Evolutionary conservation across 352 stramenopile genomes (phyloP).

Genomic region (Phytopythium boreale): DNA sequence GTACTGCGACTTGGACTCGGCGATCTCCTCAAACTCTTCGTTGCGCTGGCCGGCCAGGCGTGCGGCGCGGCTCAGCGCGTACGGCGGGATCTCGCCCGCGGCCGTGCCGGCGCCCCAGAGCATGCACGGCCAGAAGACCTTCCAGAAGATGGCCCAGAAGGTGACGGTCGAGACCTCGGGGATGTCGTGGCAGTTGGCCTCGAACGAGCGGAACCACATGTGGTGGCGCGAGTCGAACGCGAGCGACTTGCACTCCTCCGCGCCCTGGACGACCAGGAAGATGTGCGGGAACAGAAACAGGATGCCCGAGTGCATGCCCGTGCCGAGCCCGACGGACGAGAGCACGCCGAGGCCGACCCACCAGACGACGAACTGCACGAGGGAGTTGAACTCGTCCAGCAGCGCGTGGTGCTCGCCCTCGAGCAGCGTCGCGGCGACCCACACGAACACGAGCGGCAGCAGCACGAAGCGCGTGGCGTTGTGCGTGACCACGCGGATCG

Average conservation of each 20-base stretch:
- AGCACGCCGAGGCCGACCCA: constrained; percentile 93
- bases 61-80: constrained; percentile 88
- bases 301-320: constrained; percentile 93
- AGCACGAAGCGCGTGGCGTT: constrained; percentile 75
- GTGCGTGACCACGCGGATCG: constrained; percentile 59
- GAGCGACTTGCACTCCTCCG: constrained; percentile 83
- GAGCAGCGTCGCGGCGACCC: constrained; percentile 58
- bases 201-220: constrained; percentile 90
- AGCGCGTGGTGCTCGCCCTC: constrained; percentile 68
- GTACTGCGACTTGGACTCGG: constrained; percentile 77
- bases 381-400: constrained; percentile 84
- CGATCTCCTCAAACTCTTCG: constrained; percentile 89
- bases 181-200: constrained; percentile 56
- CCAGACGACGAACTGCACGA: constrained; percentile 89
- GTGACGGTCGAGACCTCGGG: constrained; percentile 52
- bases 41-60: constrained; percentile 81
- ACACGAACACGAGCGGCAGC: constrained; percentile 66
- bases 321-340: constrained; percentile 92
- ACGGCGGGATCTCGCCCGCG: constrained; percentile 93
- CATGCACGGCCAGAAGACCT: constrained; percentile 89
- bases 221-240: constrained; percentile 86
- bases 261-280: constrained; percentile 89
- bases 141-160: constrained; percentile 86
- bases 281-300: constrained; percentile 95
- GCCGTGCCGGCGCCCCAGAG: constrained; percentile 93